phyloP scores from a whole-genome alignment of 1,284 basidiomycete genomes.

The Microbotryomycetes sp. region DNA sequence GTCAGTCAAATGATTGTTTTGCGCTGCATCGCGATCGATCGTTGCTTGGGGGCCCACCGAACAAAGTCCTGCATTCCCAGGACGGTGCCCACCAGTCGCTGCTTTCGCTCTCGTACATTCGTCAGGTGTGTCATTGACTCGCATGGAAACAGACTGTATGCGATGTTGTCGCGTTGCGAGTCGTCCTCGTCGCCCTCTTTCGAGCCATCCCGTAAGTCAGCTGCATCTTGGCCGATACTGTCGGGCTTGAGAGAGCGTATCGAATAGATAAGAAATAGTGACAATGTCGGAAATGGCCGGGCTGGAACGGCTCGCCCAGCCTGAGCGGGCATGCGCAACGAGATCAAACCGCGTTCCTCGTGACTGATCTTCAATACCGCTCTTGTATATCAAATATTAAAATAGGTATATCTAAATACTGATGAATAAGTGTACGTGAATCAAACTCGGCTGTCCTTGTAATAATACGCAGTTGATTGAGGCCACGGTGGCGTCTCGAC shows the following conservation, averaged over 20 bases:
- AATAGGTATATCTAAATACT: not conserved
- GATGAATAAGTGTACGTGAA: too few species aligned
- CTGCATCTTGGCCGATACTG: not conserved
- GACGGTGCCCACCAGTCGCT: conserved; percentile 22
- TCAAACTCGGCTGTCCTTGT: not conserved
- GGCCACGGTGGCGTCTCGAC: not conserved
- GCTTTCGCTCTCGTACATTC: conserved; percentile 1
- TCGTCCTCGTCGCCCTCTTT: not conserved
- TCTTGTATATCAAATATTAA: too few species aligned
- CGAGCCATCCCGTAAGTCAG: not conserved
- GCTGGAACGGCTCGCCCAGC: not conserved
- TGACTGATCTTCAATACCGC: too few species aligned
- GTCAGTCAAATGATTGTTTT: conserved; percentile 1
- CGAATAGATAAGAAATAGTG: not conserved
- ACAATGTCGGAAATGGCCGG: not conserved
- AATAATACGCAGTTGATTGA: not conserved
- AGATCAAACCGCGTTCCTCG: not conserved
- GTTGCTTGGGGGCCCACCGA: conserved; percentile 7
- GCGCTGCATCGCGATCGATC: not conserved
- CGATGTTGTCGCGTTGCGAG: not conserved
- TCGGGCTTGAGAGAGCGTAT: not conserved
- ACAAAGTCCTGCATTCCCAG: conserved; percentile 27
- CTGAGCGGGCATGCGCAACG: not conserved
- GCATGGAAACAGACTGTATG: not conserved
- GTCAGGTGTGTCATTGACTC: not conserved